A percentile compares a stretch with the other conserved stretches of the same genome.
These are phyloP conservation scores for Pulveroboletus sp. DNA, from an alignment of 768 basidiomycete genomes.

Conservation along the genomic window DNA sequence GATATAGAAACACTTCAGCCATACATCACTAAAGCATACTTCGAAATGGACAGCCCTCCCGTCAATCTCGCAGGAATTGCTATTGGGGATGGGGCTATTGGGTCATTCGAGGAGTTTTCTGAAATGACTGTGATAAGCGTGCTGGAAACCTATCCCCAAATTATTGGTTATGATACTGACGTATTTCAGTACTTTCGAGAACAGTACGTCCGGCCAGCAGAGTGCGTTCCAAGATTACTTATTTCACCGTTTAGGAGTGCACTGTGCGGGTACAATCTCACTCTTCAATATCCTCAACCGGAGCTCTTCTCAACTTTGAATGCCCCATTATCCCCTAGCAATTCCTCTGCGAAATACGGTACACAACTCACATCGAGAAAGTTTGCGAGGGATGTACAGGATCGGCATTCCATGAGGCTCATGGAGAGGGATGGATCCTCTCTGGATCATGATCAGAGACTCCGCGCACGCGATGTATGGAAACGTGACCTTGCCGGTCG, in stretches of 20 bases:
- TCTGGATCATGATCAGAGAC: constrained; percentile 24
- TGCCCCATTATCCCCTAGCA: constrained; percentile 15
- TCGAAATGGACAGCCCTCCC: constrained; percentile 57
- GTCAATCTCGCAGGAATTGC: constrained; percentile 63
- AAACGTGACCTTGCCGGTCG: constrained; percentile 47
- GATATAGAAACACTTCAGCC: constrained; percentile 39
- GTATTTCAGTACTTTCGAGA: constrained; percentile 65
- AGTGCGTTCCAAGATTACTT: neutral
- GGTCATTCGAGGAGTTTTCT: constrained; percentile 45
- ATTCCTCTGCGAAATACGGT: constrained; percentile 14
- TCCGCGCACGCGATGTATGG: constrained; percentile 23
- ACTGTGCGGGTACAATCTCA: constrained; percentile 62
- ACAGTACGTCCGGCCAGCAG: constrained; percentile 44
- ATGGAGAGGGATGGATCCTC: constrained; percentile 19
- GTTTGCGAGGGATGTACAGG: constrained; percentile 19
- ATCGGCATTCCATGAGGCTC: constrained; percentile 19
- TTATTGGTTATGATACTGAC: constrained; percentile 65
- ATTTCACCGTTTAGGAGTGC: constrained; percentile 43
- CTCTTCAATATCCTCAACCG: constrained; percentile 64
- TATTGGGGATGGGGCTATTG: constrained; percentile 65
- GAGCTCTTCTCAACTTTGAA: constrained; percentile 41
- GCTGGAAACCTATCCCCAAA: constrained; percentile 69
- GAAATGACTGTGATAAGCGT: constrained; percentile 54
- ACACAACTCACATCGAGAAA: constrained; percentile 12
- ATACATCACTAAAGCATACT: constrained; percentile 71